Evolutionary conservation across 1,284 basidiomycete genomes (phyloP).

Genomic region (Melampsora americana): DNA sequence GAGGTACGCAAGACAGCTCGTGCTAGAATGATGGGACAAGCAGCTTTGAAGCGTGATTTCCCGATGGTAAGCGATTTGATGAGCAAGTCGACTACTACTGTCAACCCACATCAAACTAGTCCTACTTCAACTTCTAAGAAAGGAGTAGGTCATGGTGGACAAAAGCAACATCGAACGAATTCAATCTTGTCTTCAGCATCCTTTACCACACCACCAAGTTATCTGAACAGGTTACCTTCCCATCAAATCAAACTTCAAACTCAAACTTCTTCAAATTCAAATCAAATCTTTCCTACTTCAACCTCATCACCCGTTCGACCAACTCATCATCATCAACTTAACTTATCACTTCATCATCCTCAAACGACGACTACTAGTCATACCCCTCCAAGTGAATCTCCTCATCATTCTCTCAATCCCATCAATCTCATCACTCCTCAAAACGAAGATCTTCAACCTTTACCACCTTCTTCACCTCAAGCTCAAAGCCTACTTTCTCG

Average conservation of each 20-base stretch:
- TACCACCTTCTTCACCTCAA: background rate
- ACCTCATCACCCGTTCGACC: background rate
- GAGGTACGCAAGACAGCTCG: background rate
- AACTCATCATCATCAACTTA: background rate
- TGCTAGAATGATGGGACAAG: conserved; percentile 14
- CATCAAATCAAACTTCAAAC: background rate
- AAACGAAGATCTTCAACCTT: background rate
- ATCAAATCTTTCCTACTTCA: conserved; percentile 1
- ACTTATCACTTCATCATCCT: background rate
- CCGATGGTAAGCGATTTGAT: background rate
- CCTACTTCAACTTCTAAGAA: background rate
- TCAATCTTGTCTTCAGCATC: background rate
- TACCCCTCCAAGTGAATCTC: background rate
- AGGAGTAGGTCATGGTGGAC: background rate
- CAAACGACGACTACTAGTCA: background rate
- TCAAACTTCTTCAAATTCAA: background rate
- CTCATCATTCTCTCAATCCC: background rate
- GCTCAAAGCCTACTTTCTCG: background rate
- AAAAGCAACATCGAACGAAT: background rate
- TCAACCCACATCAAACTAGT: background rate
- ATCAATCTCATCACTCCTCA: background rate
- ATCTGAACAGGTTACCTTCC: background rate
- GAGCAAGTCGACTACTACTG: background rate
- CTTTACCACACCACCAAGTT: background rate
- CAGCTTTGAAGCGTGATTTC: background rate